Conservation (phyloP, 495 filamentous ascomycete genomes). For the Lasiosphaeria ovina region DNA sequence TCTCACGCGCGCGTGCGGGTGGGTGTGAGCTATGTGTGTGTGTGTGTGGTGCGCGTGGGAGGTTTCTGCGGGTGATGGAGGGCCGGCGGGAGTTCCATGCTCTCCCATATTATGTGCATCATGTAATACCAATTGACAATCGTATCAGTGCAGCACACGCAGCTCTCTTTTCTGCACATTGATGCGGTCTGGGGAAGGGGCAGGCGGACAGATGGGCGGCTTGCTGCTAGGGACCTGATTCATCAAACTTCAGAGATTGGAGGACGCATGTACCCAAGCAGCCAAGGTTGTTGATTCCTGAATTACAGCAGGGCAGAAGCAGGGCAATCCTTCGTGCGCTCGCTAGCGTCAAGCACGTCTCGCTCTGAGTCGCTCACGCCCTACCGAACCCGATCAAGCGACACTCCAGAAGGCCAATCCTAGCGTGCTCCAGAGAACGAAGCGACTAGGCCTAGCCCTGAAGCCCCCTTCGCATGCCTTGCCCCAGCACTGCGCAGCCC, state of each 20-base stretch:
- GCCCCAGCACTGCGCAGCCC: conserved; percentile 2
- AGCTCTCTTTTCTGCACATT: no score
- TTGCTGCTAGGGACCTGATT: neutral
- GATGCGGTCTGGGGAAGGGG: neutral
- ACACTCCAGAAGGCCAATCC: conserved; percentile 28
- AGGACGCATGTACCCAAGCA: conserved; percentile 21
- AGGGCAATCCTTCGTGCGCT: conserved; percentile 22
- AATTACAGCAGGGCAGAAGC: conserved; percentile 24
- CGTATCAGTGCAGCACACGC: no score
- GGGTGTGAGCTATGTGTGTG: no score
- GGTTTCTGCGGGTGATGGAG: no score
- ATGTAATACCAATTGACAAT: no score
- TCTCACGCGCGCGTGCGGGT: no score
- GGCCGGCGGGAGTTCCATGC: no score
- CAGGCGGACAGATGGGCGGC: neutral
- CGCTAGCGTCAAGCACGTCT: conserved; percentile 28
- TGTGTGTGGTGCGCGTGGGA: no score
- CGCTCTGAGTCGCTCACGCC: conserved; percentile 24
- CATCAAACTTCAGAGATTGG: conserved; percentile 24
- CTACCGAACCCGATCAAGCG: conserved; percentile 26
- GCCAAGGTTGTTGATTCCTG: conserved; percentile 23
- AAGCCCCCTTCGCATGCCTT: conserved; percentile 5
- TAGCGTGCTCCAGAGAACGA: conserved; percentile 20
- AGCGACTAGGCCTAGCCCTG: conserved; percentile 15
- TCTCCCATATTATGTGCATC: no score